Base-by-base conservation (phyloP, 176 grass and related monocot genomes). In the Cocos nucifera region DNA sequence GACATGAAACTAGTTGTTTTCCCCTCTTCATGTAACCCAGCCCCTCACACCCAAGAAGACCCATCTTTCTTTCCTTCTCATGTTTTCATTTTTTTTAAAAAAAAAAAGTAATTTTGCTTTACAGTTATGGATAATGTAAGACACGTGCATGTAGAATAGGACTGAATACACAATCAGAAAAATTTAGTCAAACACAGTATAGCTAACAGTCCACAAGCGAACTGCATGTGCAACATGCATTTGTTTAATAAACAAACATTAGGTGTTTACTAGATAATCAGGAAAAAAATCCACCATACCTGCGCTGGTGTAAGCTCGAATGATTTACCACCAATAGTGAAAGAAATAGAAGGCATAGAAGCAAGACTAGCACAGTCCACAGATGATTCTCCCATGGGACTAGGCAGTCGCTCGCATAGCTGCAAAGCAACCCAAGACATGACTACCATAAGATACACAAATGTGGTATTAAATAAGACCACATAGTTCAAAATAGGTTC, bases 361-460 rank as follows among this genome's bases (percentile, higher is more conserved):
- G 78, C 63, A 73, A 90, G 10, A 49, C 22, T 78, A 62, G 5
- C 28, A 54, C 91, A 90, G 51, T 90, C 80, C 7, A 95, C 86
- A 58, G 78, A 54, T 71, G 86, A 95, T 71, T 95, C 80, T 73
- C 83, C 91, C 86, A 80, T 87, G 32, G 83, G 83, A 56, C 69
- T 90, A 69, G 91, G 91, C 20, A 90, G 27, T 49, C 68, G 51
- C 16, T 90, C 83, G n/a, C 91, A 95, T 20, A 95, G 61, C 91
- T 95, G 80, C 62, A 72, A 83, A 60, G 28, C 78, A 50, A 25
- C 61, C 44, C 16, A 17, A 72, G 10, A 6, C 25, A 22, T 53
- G 48, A 72, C n/a, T 30, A 12, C 3, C 35, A 44, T 5, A 52
- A 21, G 16, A 29, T 29, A 21, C 22, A 59, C 56, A 48, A 67